phyloP scores from a whole-genome alignment of 495 filamentous ascomycete genomes.

The Bacidia rubella region DNA sequence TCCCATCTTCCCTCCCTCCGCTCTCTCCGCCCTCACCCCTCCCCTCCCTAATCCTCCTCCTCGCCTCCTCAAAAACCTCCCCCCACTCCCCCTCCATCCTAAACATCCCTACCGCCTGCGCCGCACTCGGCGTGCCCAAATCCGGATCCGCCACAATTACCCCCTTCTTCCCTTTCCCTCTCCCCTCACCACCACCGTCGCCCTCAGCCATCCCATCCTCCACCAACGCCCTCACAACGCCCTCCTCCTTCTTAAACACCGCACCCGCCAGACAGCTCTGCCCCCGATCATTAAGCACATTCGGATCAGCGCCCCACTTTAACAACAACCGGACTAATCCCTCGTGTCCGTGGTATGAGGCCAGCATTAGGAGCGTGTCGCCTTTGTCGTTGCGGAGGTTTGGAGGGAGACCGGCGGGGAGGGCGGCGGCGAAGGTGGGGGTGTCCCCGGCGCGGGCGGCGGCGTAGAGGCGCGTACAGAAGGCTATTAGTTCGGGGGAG shows the following conservation, averaged over 20 bases:
- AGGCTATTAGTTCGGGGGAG: slow-evolving; percentile 36
- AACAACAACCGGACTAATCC: slow-evolving; percentile 36
- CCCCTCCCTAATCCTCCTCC: slow-evolving; percentile 1
- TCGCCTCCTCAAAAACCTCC: slow-evolving; percentile 27
- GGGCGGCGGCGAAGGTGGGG: slow-evolving; percentile 34
- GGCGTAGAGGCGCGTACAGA: slow-evolving; percentile 37
- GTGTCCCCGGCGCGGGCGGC: slow-evolving; percentile 36
- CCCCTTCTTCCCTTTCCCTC: not conserved
- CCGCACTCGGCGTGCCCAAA: slow-evolving; percentile 29
- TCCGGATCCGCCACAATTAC: not conserved
- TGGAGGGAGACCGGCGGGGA: slow-evolving; percentile 36
- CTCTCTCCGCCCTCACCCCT: not conserved
- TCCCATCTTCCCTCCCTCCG: slow-evolving; percentile 7
- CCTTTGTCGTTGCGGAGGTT: slow-evolving; percentile 45
- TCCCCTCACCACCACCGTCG: slow-evolving; percentile 33
- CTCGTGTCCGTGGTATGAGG: slow-evolving; percentile 40
- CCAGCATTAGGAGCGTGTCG: slow-evolving; percentile 40
- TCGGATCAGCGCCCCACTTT: slow-evolving; percentile 37
- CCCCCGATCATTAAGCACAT: slow-evolving; percentile 38
- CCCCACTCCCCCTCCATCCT: slow-evolving; percentile 35
- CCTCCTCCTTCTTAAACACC: slow-evolving; percentile 41
- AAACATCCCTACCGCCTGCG: slow-evolving; percentile 35
- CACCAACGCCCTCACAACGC: slow-evolving; percentile 21
- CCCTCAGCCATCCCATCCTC: slow-evolving; percentile 36
- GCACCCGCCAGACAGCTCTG: slow-evolving; percentile 42